Evolutionary conservation across 805 yeast species (phyloP).

Genomic region (Kazachstania africana): DNA sequence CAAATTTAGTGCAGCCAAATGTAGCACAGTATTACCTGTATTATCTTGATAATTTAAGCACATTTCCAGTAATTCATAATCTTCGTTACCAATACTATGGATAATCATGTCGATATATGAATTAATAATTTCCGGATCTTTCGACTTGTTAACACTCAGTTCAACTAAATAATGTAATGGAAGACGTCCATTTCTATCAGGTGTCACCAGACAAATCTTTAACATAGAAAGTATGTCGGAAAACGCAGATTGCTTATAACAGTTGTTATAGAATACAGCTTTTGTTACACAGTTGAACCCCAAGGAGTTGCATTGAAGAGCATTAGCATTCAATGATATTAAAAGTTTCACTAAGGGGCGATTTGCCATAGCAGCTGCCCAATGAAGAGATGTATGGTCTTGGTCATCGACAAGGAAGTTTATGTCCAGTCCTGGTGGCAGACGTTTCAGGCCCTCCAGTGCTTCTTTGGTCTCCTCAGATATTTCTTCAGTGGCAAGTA

Average conservation of each 20-base stretch:
- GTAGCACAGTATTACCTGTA: conserved; percentile 78
- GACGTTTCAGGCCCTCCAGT: conserved; percentile 32
- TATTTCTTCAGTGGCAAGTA: conserved; percentile 23
- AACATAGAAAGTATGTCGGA: conserved; percentile 45
- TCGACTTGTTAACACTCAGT: conserved; percentile 37
- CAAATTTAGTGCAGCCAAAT: conserved; percentile 43
- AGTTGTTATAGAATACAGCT: conserved; percentile 58
- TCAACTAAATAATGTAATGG: conserved; percentile 62
- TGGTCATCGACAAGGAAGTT: conserved; percentile 65
- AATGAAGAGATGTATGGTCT: conserved; percentile 72
- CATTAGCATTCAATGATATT: conserved; percentile 46
- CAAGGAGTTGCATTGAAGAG: conserved; percentile 36
- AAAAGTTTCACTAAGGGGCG: conserved; percentile 46
- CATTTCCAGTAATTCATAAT: conserved; percentile 38
- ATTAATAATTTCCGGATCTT: conserved; percentile 36
- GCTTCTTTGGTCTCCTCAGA: conserved; percentile 21
- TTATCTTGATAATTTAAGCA: conserved; percentile 67
- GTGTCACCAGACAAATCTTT: conserved; percentile 55
- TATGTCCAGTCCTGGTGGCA: conserved; percentile 54
- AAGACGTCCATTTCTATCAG: conserved; percentile 60
- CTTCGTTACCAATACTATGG: conserved; percentile 29
- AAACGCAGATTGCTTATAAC: conserved; percentile 53
- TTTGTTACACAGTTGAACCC: conserved; percentile 67
- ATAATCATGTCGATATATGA: conserved; percentile 46
- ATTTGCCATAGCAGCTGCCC: conserved; percentile 78